Evolutionary conservation across 805 yeast species (phyloP).

Genomic region (Debaryomyces maramus): DNA sequence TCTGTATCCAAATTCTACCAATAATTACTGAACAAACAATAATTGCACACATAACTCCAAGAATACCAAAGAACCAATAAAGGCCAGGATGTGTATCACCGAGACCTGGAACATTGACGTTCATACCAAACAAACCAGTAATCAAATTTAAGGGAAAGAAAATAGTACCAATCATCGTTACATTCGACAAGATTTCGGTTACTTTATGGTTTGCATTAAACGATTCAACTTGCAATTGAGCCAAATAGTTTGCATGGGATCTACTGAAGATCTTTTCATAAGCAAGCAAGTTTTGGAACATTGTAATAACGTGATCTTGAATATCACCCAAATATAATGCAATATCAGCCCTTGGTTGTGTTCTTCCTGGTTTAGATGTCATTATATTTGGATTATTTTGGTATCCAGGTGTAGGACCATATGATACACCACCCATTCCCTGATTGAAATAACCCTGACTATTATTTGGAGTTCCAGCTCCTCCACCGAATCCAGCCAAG

Average conservation of each 20-base stretch:
- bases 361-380: conserved; percentile 15
- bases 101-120: conserved; percentile 82
- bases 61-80: conserved; percentile 31
- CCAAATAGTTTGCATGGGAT: conserved; percentile 88
- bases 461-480: too few relatives aligned
- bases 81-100: conserved; percentile 25
- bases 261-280: conserved; percentile 93
- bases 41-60: conserved; percentile 27
- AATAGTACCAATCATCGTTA: conserved; percentile 86
- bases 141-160: conserved; percentile 86
- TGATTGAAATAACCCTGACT: conserved; percentile 8
- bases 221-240: conserved; percentile 91
- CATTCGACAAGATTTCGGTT: conserved; percentile 84
- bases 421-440: conserved; percentile 27
- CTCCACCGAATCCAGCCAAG: conserved; percentile 12
- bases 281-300: conserved; percentile 86
- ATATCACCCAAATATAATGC: conserved; percentile 92
- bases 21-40: conserved; percentile 14
- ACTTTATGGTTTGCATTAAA: conserved; percentile 82
- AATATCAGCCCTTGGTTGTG: conserved; percentile 83
- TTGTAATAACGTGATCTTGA: conserved; percentile 94
- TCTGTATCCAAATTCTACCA: conserved; percentile 23
- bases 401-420: conserved; percentile 39
- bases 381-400: conserved; percentile 18
- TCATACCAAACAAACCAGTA: conserved; percentile 96